Base-by-base conservation (phyloP, 2,329 filamentous ascomycete species). In the Cladosporium phlei region DNA sequence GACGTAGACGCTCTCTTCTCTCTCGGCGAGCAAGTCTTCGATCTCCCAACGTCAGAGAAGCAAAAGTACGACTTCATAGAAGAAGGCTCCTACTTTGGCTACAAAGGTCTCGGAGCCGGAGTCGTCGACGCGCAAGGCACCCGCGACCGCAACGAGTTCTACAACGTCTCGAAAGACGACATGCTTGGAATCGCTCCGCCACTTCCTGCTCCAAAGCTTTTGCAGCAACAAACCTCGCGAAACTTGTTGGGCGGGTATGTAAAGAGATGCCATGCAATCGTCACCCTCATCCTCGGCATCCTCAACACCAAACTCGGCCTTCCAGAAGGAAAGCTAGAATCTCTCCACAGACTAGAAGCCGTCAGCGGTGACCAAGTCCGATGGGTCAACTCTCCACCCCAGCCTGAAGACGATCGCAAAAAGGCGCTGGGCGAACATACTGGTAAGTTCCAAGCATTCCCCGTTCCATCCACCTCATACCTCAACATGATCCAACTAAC, bases 151-250 rank as follows among this genome's bases (percentile, higher is more conserved):
- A 76, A 76, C 51, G 75, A 79, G 51, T 77, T 77, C 47, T 78
- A 77, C 59, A 78, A 78, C 58, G 69, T 74, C 19, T 73, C 71
- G 9, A 78, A 78, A 63, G 73, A 78, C 53, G 73, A 77, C 45
- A 68, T 78, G 24, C 53, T 78, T 3, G 65, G 59, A n/a, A 37
- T 72, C 5, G 62, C 60, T 2, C 52, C 64, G 1, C 58, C 58
- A 0, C 62, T 74, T 2, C 72, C 72, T 2, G 65, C 69, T 3
- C 75, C 74, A 5, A 52, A 62, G 0, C 25, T 72, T n/a, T 54
- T 78, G 2, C 56, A 55, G 1, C 43, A 59, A 2, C 63, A 66
- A 43, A 49, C 61, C 3, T 65, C 67, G 47, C 63, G 69, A 12
- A 40, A 46, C 1, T 50, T 66, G 14, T 61, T 76, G 34, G 56